A percentile compares a stretch with the other conserved stretches of the same genome.
Conservation (phyloP, 2,329 filamentous ascomycete genomes). For the Alternaria brassicae region DNA sequence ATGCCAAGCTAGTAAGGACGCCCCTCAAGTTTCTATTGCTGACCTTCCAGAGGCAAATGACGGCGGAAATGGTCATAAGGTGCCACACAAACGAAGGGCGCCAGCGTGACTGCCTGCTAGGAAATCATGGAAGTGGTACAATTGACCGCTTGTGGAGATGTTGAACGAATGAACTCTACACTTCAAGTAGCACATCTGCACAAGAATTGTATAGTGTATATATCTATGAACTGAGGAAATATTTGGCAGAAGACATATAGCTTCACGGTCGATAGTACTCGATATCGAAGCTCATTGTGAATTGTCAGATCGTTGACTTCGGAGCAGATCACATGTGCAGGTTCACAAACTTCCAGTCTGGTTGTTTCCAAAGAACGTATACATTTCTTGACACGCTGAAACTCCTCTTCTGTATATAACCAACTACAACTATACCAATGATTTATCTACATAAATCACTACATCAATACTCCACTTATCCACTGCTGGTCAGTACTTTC, state of each 20-base stretch:
- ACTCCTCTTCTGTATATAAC: neutral
- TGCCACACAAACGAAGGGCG: conserved; percentile 11
- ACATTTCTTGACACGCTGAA: neutral
- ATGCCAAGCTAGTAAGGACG: neutral
- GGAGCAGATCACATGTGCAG: neutral
- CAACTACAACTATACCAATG: neutral
- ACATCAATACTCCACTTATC: neutral
- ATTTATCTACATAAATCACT: neutral
- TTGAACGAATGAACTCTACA: neutral
- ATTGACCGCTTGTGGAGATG: neutral
- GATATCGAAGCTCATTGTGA: neutral
- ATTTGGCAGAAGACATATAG: neutral
- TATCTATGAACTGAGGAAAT: neutral
- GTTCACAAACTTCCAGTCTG: neutral
- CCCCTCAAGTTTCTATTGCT: neutral
- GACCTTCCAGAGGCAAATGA: conserved; percentile 17
- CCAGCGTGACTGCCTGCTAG: neutral
- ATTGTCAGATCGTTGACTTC: neutral
- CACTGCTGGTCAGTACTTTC: neutral
- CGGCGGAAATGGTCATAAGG: conserved; percentile 13
- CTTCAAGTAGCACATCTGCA: neutral
- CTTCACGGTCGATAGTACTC: neutral
- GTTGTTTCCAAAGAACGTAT: neutral
- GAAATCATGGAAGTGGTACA: neutral
- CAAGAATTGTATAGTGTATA: neutral